These are phyloP conservation scores for Rhizophagus prolifer DNA, from an alignment of 192 early-diverging fungal genomes.

Conservation along the genomic window DNA sequence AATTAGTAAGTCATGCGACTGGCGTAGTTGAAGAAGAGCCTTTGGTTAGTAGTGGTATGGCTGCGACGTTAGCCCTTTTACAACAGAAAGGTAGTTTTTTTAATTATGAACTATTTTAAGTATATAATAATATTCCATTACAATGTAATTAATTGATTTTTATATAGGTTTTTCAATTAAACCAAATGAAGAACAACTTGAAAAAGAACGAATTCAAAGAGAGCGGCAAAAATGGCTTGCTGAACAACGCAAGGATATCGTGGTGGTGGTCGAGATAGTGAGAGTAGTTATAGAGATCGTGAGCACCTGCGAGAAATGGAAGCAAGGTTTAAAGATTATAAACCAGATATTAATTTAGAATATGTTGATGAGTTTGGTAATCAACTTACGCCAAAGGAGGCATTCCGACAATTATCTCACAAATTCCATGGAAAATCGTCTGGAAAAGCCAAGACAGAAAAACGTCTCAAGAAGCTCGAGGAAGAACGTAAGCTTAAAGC, in stretches of 20 bases:
- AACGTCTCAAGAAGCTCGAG: constrained; percentile 76
- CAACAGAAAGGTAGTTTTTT: constrained; percentile 70
- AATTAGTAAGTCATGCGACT: constrained; percentile 29
- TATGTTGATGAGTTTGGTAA: constrained; percentile 90
- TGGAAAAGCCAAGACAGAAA: constrained; percentile 95
- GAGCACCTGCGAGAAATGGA: constrained; percentile 71
- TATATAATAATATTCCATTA: not conserved
- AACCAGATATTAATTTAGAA: constrained; percentile 84
- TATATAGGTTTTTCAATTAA: constrained; percentile 35
- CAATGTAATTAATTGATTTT: not conserved
- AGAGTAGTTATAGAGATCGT: constrained; percentile 56
- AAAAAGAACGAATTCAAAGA: constrained; percentile 59
- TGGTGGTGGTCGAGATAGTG: constrained; percentile 51
- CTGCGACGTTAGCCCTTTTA: constrained; percentile 78
- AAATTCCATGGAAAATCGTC: constrained; percentile 94
- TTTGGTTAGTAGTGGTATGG: constrained; percentile 74
- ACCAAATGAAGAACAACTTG: constrained; percentile 64
- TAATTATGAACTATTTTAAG: not conserved
- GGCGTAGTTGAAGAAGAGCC: constrained; percentile 69
- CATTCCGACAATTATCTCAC: constrained; percentile 86
- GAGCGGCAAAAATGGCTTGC: constrained; percentile 70
- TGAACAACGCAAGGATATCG: constrained; percentile 59
- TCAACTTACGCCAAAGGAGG: constrained; percentile 82
- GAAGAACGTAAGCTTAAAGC: constrained; percentile 76
- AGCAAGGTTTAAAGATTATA: constrained; percentile 87